Base-by-base conservation (phyloP, 2,329 filamentous ascomycete genomes). In the Teratosphaeriaceae sp. region DNA sequence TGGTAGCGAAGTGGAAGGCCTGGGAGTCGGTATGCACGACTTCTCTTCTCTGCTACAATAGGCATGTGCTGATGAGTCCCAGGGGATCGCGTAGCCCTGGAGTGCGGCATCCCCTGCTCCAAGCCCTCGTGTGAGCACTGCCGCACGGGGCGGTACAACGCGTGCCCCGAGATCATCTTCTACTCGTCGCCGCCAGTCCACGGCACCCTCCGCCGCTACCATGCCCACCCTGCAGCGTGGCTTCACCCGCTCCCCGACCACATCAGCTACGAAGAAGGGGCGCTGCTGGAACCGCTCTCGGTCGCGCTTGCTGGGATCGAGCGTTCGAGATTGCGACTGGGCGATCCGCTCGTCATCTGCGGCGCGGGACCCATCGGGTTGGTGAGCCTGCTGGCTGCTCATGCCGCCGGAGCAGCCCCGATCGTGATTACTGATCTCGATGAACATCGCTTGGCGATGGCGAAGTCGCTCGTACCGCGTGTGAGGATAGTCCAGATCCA, bases 201-300 rank as follows among this genome's bases (percentile, higher is more conserved):
- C 34, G 60, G 60, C 8, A 60, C 57, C 2, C 44, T 62, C 12
- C 52, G 57, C 13, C 45, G 59, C 21, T 60, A 60, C 34, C 56
- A 59, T 33, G 55, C 47, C 23, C 59, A 63, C 44, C 52, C 58
- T 2, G 59, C 51, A 38, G 52, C 53, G 2, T 59, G 55, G 53
- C 44, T 59, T 18, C 58, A 62, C 35, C 62, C 56, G 23, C 48
- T 73, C 1, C 68, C 68, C 0, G 57, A 56, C n/a, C 52, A 46
- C 1, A 52, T 72, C 11, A 59, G 53, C 5, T 64, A 67, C 29
- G 58, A 67, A 23, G 70, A 73, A 41, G 69, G 67, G 0, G 65
- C 65, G 0, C 58, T 75, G 4, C 62, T 74, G 8, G 73, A 75
- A 56, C 72, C 73, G 5, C 55, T 74, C 8, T 63, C 64, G 13